Conservation (phyloP, 2,329 filamentous ascomycete species). For the Tolypocladium inflatum region DNA sequence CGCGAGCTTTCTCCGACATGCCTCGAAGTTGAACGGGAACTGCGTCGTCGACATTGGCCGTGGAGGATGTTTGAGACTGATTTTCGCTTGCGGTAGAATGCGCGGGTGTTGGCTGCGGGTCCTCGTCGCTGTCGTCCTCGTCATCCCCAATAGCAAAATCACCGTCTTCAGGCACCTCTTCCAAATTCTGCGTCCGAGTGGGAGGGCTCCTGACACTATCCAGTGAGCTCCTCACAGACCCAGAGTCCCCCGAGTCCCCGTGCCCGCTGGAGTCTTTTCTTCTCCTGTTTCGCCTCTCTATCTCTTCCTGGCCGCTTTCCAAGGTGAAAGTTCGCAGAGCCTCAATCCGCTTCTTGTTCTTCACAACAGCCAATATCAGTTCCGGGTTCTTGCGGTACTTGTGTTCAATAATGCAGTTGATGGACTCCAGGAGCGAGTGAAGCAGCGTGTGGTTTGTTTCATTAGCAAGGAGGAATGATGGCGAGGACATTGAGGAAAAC, state of each 20-base stretch:
- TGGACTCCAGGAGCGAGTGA: constrained; percentile 72
- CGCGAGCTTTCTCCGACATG: constrained; percentile 95
- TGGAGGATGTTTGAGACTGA: constrained; percentile 58
- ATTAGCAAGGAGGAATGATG: constrained; percentile 84
- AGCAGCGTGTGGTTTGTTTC: constrained; percentile 82
- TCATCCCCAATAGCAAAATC: constrained; percentile 86
- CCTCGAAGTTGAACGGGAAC: constrained; percentile 75
- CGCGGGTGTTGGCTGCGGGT: constrained; percentile 45
- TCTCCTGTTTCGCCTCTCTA: constrained; percentile 66
- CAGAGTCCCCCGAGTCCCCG: constrained; percentile 37
- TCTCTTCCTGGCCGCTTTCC: constrained; percentile 84
- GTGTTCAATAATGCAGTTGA: constrained; percentile 85
- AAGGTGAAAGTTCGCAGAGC: constrained; percentile 79
- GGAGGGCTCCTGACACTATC: constrained; percentile 59
- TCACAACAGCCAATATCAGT: constrained; percentile 69
- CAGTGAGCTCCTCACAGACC: constrained; percentile 49
- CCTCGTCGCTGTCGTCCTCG: constrained; percentile 53
- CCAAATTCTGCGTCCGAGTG: constrained; percentile 15
- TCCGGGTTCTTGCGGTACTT: constrained; percentile 74
- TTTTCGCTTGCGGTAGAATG: constrained; percentile 56
- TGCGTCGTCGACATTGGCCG: constrained; percentile 61
- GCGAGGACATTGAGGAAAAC: constrained; percentile 86
- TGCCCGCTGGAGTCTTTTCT: constrained; percentile 52
- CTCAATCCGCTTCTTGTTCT: constrained; percentile 75
- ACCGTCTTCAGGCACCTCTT: constrained; percentile 48